Evolutionary conservation across 75 land plant genomes (phyloP).

Genomic region (Cupressus sempervirens): DNA sequence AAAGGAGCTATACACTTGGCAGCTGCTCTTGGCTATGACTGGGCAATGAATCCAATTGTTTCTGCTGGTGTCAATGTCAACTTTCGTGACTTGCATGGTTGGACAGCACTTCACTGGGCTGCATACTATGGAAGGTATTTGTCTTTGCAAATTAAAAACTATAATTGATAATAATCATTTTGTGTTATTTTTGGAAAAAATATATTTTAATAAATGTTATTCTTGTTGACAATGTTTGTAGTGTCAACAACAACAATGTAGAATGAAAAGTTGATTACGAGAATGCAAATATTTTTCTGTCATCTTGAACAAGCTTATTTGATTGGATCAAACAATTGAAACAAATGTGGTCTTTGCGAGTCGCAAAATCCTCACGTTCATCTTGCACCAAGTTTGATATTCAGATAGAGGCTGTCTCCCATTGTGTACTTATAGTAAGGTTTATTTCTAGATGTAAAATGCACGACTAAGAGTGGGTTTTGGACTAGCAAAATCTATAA

Average conservation of each 20-base stretch:
- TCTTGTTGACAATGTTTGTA: not conserved
- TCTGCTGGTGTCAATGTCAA: slow-evolving; percentile 67
- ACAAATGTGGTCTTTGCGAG: not conserved
- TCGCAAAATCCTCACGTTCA: not conserved
- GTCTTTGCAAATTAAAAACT: not conserved
- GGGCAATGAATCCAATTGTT: slow-evolving; percentile 71
- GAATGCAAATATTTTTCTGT: not conserved
- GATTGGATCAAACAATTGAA: not conserved
- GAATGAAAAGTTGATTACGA: not conserved
- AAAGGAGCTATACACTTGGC: slow-evolving; percentile 76
- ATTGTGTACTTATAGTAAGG: not conserved
- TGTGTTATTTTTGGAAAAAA: not conserved
- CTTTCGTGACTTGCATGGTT: slow-evolving; percentile 73
- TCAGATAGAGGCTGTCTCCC: not conserved
- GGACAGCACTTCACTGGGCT: slow-evolving; percentile 95
- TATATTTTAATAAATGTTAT: not conserved
- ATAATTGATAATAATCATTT: not conserved
- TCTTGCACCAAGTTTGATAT: not conserved
- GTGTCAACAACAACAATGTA: not conserved
- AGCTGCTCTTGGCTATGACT: slow-evolving; percentile 93
- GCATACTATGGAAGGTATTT: slow-evolving; percentile 74
- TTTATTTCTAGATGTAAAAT: not conserved
- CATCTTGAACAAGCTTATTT: not conserved
- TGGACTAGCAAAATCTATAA: not conserved
- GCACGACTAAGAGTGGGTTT: not conserved